A percentile compares a stretch with the other conserved stretches of the same genome.
Evolutionary conservation across 768 basidiomycete species (phyloP).

Genomic region (Calocybe gangraenosa): DNA sequence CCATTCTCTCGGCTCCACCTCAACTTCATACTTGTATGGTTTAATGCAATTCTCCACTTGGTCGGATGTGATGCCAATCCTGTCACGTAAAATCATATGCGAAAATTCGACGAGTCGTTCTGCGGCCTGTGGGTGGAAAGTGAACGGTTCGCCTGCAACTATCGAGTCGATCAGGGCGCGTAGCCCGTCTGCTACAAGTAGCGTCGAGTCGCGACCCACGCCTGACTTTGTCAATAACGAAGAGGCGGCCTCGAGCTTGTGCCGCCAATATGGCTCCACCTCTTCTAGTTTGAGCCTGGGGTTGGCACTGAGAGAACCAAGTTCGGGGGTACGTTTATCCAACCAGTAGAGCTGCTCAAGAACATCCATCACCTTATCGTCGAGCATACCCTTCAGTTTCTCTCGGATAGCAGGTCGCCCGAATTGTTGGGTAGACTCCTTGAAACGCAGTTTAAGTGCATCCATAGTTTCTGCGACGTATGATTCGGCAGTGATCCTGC

Average conservation of each 20-base stretch:
- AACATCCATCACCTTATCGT: conserved; percentile 96
- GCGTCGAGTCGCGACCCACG: conserved; percentile 89
- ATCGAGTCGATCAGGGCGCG: conserved; percentile 89
- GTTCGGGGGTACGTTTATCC: conserved; percentile 79
- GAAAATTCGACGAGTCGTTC: conserved; percentile 91
- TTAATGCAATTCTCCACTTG: conserved; percentile 99
- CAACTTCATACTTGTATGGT: conserved; percentile 97
- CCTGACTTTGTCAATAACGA: conserved; percentile 94
- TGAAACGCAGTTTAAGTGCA: conserved; percentile 84
- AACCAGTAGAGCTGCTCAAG: conserved; percentile 97
- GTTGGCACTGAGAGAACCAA: conserved; percentile 67
- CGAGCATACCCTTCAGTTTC: conserved; percentile 89
- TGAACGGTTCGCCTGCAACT: conserved; percentile 86
- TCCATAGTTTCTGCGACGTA: conserved; percentile 99
- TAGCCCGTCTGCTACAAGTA: conserved; percentile 91
- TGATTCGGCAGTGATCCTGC: conserved; percentile 89
- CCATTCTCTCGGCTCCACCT: conserved; percentile 93
- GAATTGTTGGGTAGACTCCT: conserved; percentile 80
- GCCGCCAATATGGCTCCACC: conserved; percentile 89
- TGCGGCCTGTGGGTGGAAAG: conserved; percentile 81
- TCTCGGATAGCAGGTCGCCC: conserved; percentile 83
- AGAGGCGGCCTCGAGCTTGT: conserved; percentile 93
- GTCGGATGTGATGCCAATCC: conserved; percentile 92
- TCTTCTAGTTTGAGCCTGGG: conserved; percentile 67
- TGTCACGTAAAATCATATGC: conserved; percentile 88